Conservation (phyloP, 352 stramenopile genomes). For the Pythium grandisporangium region DNA sequence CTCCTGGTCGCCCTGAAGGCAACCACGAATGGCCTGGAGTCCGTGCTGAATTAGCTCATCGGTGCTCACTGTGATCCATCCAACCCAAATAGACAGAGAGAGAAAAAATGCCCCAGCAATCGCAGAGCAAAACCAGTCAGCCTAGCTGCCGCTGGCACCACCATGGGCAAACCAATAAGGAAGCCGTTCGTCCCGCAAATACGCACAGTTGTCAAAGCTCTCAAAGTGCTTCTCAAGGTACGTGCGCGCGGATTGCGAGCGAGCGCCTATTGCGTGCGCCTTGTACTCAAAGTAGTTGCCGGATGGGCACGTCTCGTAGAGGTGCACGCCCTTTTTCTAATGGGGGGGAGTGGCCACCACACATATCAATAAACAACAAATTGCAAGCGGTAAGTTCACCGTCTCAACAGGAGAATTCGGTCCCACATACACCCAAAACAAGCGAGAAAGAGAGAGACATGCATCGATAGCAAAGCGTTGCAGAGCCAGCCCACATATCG, state of each 20-base stretch:
- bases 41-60: slow-evolving; percentile 99
- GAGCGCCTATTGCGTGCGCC: slow-evolving; percentile 95
- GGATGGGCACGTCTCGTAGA: slow-evolving; percentile 98
- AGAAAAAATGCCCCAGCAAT: too few relatives aligned
- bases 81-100: too few relatives aligned
- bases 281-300: slow-evolving; percentile 99
- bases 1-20: slow-evolving; percentile 93
- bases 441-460: too few relatives aligned
- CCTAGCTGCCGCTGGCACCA: too few relatives aligned
- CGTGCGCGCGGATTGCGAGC: slow-evolving; percentile 95
- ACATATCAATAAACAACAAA: slow-evolving; percentile 2
- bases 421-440: too few relatives aligned
- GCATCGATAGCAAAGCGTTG: too few relatives aligned
- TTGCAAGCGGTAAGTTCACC: not conserved
- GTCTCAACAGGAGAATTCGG: not conserved
- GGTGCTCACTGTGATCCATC: slow-evolving; percentile 40
- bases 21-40: slow-evolving; percentile 93
- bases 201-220: slow-evolving; percentile 82
- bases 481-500: too few relatives aligned
- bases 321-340: slow-evolving; percentile 94
- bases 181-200: too few relatives aligned
- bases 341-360: slow-evolving; percentile 1
- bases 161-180: too few relatives aligned
- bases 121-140: too few relatives aligned
- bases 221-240: slow-evolving; percentile 99